These are phyloP conservation scores for Neurospora intermedia DNA, from an alignment of 495 filamentous ascomycete genomes.

Conservation along the genomic window DNA sequence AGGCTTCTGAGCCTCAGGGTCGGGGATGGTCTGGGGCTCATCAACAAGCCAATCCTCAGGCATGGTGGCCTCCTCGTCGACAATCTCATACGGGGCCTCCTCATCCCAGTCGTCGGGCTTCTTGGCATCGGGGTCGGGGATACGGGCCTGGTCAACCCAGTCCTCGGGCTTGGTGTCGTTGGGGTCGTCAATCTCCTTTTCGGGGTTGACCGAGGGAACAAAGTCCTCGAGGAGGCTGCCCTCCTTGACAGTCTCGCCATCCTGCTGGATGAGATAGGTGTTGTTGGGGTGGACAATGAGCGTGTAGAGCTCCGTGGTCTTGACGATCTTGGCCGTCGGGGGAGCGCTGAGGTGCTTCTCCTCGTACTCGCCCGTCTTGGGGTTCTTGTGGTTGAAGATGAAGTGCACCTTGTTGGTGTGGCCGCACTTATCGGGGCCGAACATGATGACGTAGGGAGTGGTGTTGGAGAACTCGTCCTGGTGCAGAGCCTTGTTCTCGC, in stretches of 20 bases:
- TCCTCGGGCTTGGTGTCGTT: conserved; percentile 90
- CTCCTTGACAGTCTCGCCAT: conserved; percentile 73
- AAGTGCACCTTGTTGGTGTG: conserved; percentile 99
- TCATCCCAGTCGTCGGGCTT: conserved; percentile 99
- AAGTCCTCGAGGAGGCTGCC: conserved; percentile 95
- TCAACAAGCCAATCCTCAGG: conserved; percentile 96
- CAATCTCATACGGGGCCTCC: conserved; percentile 90
- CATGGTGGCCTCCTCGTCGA: conserved; percentile 83
- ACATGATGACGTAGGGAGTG: conserved; percentile 99
- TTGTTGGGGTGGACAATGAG: conserved; percentile 93
- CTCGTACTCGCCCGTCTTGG: conserved; percentile 98
- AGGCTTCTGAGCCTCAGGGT: conserved; percentile 96
- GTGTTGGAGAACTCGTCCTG: conserved; percentile 96
- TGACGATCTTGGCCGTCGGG: conserved; percentile 75
- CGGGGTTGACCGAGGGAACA: conserved; percentile 82
- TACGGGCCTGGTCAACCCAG: conserved; percentile 90
- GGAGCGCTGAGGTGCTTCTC: conserved; percentile 94
- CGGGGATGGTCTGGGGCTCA: conserved; percentile 74
- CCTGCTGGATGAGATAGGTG: conserved; percentile 81
- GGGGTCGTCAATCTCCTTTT: conserved; percentile 91
- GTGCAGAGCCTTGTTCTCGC: conserved; percentile 95
- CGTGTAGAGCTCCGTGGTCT: conserved; percentile 89
- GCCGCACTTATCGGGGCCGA: conserved; percentile 99
- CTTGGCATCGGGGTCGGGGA: conserved; percentile 82
- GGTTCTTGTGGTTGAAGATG: conserved; percentile 99